Base-by-base conservation (phyloP, 1,284 basidiomycete genomes). In the Volvariella surrecta region DNA sequence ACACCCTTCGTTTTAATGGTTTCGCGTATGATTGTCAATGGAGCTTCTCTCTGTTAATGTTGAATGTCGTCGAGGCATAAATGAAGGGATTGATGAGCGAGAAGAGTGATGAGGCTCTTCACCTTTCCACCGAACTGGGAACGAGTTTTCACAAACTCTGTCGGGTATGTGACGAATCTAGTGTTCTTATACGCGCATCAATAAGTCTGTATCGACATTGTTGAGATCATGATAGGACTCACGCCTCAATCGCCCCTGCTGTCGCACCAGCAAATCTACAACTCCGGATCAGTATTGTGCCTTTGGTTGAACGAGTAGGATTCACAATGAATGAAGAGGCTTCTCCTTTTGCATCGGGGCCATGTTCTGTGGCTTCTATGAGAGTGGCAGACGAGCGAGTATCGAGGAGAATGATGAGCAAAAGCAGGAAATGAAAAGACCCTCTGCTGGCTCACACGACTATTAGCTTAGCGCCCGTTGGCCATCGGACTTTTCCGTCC, bases 161-260 rank as follows among this genome's bases (percentile, higher is more conserved):
- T 87, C 0, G 95, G 94, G 53, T 92, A 94, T n/a, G 87, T 88
- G 50, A 82, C 63, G 62, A 84, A 83, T 43, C 82, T 86, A 54
- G 47, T 20, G 40, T 46, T 35, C 34, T 16, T 16, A 35, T 16
- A n/a, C 13, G 34, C 18, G 8, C 18, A 7, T 35, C 8, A 35
- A 8, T n/a, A 6, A 35, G 34, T 6, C 7, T 4, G 15, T 15
- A 35, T 35, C 13, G 15, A 35, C 6, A 35, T 7, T 15, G n/a
- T 16, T 19, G 34, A 35, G 13, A 19, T 15, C n/a, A n/a, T n/a
- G n/a, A n/a, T n/a, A n/a, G n/a, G n/a, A 64, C 78, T 61, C 59
- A 88, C 83, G 84, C 91, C 70, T 98, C 95, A 40, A 97, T 73
- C 2, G 87, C 93, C 15, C 96, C 95, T 15, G 95, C 95, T 0